Conservation (phyloP, 2,329 filamentous ascomycete genomes). For the Ampelomyces quisqualis region DNA sequence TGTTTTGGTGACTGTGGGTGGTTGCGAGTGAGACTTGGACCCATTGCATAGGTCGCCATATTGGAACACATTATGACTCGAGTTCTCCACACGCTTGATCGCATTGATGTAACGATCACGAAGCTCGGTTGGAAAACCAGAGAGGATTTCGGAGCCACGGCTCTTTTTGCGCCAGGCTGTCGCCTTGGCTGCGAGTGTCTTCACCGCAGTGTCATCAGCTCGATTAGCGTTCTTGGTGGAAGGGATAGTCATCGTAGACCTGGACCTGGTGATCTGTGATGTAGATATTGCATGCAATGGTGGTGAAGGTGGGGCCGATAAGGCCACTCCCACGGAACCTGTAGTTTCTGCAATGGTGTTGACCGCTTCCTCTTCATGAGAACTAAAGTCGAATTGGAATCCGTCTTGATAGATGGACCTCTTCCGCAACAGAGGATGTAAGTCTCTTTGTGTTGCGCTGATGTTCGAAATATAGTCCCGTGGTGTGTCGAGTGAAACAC, state of each 20-base stretch:
- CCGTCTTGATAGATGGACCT: constrained; percentile 3
- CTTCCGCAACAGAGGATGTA: constrained; percentile 12
- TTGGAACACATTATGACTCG: constrained; percentile 1
- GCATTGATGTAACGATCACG: constrained; percentile 16
- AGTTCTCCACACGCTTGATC: constrained; percentile 10
- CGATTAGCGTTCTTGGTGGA: constrained; percentile 4
- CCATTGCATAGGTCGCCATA: not conserved
- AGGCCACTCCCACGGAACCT: constrained; percentile 14
- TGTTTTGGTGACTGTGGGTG: constrained; percentile 9
- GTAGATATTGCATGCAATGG: constrained; percentile 1
- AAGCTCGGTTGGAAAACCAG: constrained; percentile 8
- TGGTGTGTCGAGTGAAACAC: constrained; percentile 6
- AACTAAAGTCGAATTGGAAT: constrained; percentile 11
- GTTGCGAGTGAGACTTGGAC: not conserved
- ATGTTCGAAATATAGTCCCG: constrained; percentile 7
- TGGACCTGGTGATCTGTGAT: not conserved
- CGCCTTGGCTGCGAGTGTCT: not conserved
- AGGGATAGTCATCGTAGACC: constrained; percentile 2
- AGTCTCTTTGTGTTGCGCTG: constrained; percentile 10
- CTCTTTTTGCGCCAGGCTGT: constrained; percentile 1
- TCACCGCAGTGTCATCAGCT: constrained; percentile 1
- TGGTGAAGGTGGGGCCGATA: constrained; percentile 15
- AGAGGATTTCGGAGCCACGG: constrained; percentile 2
- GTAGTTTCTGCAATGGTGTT: constrained; percentile 4
- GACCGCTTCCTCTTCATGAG: not conserved